Conservation (phyloP, 768 basidiomycete species). For the Myochromella boudieri region DNA sequence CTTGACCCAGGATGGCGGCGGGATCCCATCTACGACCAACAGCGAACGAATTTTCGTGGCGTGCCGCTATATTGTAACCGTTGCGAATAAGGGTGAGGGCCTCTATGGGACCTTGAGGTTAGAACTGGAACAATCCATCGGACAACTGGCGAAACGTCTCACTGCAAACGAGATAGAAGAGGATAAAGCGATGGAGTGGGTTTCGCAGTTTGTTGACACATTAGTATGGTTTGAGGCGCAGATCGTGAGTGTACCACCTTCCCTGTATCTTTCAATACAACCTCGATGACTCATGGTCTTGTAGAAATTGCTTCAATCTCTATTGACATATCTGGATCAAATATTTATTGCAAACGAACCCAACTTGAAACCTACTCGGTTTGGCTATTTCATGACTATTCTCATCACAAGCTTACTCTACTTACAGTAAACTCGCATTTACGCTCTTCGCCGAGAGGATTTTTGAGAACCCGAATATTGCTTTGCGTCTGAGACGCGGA, state of each 20-base stretch:
- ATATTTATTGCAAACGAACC: constrained; percentile 49
- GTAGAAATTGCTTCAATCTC: constrained; percentile 46
- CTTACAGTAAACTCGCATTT: constrained; percentile 56
- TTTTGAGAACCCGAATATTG: constrained; percentile 47
- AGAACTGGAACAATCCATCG: constrained; percentile 59
- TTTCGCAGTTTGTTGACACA: constrained; percentile 50
- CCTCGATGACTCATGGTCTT: neutral
- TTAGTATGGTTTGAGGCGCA: constrained; percentile 66
- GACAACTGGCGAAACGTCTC: constrained; percentile 40
- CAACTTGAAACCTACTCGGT: too few relatives aligned
- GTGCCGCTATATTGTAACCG: constrained; percentile 55
- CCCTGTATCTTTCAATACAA: neutral
- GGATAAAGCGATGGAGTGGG: constrained; percentile 49
- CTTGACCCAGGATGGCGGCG: constrained; percentile 34
- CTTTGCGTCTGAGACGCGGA: constrained; percentile 40
- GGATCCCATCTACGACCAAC: constrained; percentile 45
- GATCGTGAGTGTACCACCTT: constrained; percentile 47
- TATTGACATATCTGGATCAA: constrained; percentile 74
- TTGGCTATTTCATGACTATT: too few relatives aligned
- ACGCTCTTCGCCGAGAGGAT: constrained; percentile 49
- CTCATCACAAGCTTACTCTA: too few relatives aligned
- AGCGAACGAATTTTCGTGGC: constrained; percentile 56
- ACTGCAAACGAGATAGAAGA: constrained; percentile 8
- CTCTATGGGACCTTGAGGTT: constrained; percentile 58
- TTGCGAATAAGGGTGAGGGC: constrained; percentile 52